Percentiles rank a stretch among this genome's conserved stretches.
Evolutionary conservation across 106 monocot genomes (phyloP).

Genomic region (Acorus calamus): DNA sequence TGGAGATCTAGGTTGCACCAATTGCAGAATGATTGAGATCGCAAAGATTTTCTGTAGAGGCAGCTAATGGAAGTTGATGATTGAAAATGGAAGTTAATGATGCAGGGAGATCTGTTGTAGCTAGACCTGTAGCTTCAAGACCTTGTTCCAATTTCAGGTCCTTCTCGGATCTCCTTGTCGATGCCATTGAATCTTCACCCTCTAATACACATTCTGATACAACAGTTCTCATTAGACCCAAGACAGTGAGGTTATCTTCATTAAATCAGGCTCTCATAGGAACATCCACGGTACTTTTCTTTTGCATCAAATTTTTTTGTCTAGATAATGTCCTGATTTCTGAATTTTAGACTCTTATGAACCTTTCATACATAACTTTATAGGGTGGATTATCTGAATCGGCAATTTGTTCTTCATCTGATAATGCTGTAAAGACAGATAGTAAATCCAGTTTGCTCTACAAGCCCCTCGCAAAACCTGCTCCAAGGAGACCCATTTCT

Average conservation of each 20-base stretch:
- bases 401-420: constrained; percentile 8
- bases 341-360: not conserved
- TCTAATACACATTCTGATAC: constrained; percentile 4
- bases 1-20: too few relatives aligned
- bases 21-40: too few relatives aligned
- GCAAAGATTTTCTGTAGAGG: too few relatives aligned
- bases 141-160: constrained; percentile 23
- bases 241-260: constrained; percentile 23
- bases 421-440: constrained; percentile 8
- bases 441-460: constrained; percentile 13
- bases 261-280: not conserved
- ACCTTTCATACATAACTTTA: not conserved
- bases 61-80: too few relatives aligned
- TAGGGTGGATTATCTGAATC: constrained; percentile 37
- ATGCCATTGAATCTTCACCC: constrained; percentile 3
- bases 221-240: constrained; percentile 22
- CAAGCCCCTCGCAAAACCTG: constrained; percentile 31
- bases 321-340: too few relatives aligned
- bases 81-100: constrained; percentile 21
- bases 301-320: too few relatives aligned
- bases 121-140: constrained; percentile 46
- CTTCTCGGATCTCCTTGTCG: constrained; percentile 12
- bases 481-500: constrained; percentile 17
- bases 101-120: constrained; percentile 27
- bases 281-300: too few relatives aligned